Percentiles rank a stretch among this genome's conserved stretches.
Evolutionary conservation across 441 rosid genomes (phyloP).

Genomic region (Gossypium laxum): DNA sequence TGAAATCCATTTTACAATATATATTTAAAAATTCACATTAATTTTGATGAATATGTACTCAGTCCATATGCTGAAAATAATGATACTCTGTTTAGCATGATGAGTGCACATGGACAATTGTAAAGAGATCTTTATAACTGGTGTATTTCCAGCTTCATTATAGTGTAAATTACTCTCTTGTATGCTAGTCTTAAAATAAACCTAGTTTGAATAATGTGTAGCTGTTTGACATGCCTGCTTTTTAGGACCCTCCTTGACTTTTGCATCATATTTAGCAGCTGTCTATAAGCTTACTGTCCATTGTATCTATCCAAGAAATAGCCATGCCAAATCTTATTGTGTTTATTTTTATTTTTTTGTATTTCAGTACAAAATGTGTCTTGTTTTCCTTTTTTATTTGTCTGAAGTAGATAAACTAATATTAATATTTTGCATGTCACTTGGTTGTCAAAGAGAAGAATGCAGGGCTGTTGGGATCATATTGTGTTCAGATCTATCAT

Average conservation of each 20-base stretch:
- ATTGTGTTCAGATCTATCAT: conserved; percentile 54
- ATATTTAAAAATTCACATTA: neutral
- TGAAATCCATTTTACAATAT: neutral
- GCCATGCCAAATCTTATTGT: neutral
- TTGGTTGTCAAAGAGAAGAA: conserved; percentile 32
- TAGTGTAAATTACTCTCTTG: neutral
- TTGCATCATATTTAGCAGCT: neutral
- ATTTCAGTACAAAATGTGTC: neutral
- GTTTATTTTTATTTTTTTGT: neutral
- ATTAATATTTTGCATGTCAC: neutral
- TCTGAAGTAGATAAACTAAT: conserved; percentile 6
- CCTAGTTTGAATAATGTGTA: neutral
- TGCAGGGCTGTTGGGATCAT: conserved; percentile 46
- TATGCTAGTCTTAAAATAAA: neutral
- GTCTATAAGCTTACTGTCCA: neutral
- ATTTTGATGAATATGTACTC: neutral
- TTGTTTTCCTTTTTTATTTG: neutral
- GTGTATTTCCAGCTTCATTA: neutral
- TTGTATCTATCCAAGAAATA: neutral
- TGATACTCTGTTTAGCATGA: neutral
- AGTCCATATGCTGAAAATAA: neutral
- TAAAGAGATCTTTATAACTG: neutral
- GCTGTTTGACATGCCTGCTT: neutral
- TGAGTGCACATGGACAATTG: neutral
- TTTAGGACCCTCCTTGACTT: neutral